Base-by-base conservation (phyloP, 306 rosid species). In the Lagenaria siceraria region DNA sequence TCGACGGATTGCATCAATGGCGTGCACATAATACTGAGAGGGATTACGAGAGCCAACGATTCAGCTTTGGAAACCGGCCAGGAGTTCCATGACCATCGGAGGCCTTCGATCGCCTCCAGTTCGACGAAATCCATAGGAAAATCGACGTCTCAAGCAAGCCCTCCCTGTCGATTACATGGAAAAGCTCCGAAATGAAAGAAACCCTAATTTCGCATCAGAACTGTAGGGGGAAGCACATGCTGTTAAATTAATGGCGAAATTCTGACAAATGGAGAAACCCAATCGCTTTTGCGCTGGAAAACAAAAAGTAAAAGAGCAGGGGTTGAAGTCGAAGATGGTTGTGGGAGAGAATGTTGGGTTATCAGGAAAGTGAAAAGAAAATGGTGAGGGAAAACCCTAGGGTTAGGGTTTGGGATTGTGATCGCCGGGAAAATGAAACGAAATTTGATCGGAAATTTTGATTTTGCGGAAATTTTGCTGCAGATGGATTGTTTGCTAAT, bases 51-150 rank as follows among this genome's bases (percentile, higher is more conserved):
- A 18, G 84, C 82, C 0, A 76, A 49, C 15, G 81, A 76, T 3
- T 85, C 93, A 0, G 91, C 60, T 81, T 87, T 86, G 0, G 94
- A 80, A 3, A 84, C 60, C 10, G 97, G 90, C 98, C 98, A 93
- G 10, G 98, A 87, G 78, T 93, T 93, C 98, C 98, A 93, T 3
- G 97, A 79, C 98, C 98, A 93, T 0, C 98, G 89, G 62, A 93
- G 94, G 65, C 98, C 98, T 84, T 93, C 98, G 75, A 87, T 92
- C 22, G 91, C 91, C 81, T 93, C 98, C 85, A 93, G 78, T 76
- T 91, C 98, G 4, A 87, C 81, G 78, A 93, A 84, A 86, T 93
- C 96, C 98, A 93, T 93, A 9, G 11, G 17, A 59, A 49, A 54
- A 2, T 10, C 75, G 59, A n/a, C 54, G 29, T 1, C 76, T 14